Conservation (phyloP, 176 grass and related monocot genomes). For the Oryza longistaminata region DNA sequence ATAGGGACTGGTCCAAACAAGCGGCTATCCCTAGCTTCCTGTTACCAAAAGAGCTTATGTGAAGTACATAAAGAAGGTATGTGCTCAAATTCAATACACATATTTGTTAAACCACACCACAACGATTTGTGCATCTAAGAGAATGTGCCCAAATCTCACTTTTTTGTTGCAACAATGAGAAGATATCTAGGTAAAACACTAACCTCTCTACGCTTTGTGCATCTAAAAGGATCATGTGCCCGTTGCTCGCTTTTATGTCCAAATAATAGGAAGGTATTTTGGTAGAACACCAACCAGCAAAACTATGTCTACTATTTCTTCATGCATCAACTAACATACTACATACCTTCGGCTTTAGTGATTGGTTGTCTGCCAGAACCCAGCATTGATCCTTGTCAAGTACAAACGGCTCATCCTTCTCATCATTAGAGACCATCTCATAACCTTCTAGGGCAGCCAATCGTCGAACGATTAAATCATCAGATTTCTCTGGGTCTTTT, state of each 20-base stretch:
- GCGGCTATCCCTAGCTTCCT: slow-evolving; percentile 97
- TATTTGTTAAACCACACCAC: background rate
- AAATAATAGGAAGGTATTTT: background rate
- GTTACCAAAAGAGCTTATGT: slow-evolving; percentile 22
- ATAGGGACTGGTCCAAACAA: slow-evolving; percentile 91
- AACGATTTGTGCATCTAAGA: background rate
- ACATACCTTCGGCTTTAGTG: slow-evolving; percentile 78
- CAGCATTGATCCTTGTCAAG: slow-evolving; percentile 88
- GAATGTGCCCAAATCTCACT: background rate
- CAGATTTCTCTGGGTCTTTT: slow-evolving; percentile 80
- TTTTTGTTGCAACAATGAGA: background rate
- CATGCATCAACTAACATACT: background rate
- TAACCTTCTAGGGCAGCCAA: slow-evolving; percentile 81
- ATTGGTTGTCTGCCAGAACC: slow-evolving; percentile 72
- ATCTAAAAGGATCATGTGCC: background rate
- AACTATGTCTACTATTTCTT: background rate
- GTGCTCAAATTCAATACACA: background rate
- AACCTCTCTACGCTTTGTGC: background rate
- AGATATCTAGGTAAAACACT: background rate
- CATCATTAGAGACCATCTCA: slow-evolving; percentile 79
- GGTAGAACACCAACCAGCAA: background rate
- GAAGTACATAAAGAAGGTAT: background rate
- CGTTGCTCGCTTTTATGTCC: background rate
- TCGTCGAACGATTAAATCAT: slow-evolving; percentile 68
- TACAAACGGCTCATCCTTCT: slow-evolving; percentile 88